Conservation (phyloP, 2,329 filamentous ascomycete genomes). For the Talaromyces verruculosus region DNA sequence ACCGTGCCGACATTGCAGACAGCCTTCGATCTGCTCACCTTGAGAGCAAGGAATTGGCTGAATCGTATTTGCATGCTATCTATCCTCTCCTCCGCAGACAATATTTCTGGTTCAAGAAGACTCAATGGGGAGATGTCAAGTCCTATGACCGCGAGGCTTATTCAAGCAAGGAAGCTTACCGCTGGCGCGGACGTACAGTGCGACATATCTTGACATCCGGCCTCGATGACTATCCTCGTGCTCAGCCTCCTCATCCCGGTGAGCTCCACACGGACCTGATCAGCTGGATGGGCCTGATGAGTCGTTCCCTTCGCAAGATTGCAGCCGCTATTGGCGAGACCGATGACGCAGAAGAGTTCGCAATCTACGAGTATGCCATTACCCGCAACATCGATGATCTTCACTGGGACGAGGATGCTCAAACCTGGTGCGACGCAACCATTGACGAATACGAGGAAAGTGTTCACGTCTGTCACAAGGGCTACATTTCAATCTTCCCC, state of each 20-base stretch:
- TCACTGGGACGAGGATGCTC: slow-evolving; percentile 80
- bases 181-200: slow-evolving; percentile 88
- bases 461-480: slow-evolving; percentile 87
- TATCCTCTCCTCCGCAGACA: slow-evolving; percentile 87
- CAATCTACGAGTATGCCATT: slow-evolving; percentile 72
- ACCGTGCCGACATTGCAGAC: slow-evolving; percentile 36
- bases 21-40: slow-evolving; percentile 63
- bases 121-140: slow-evolving; percentile 85
- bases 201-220: slow-evolving; percentile 89
- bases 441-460: slow-evolving; percentile 95
- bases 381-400: slow-evolving; percentile 84
- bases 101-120: slow-evolving; percentile 92
- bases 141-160: slow-evolving; percentile 87
- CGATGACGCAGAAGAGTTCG: slow-evolving; percentile 74
- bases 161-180: slow-evolving; percentile 87
- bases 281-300: slow-evolving; percentile 97
- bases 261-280: slow-evolving; percentile 95
- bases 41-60: slow-evolving; percentile 65
- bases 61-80: slow-evolving; percentile 70
- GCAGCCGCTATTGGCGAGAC: slow-evolving; percentile 70
- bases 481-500: slow-evolving; percentile 90
- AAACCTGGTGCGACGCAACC: slow-evolving; percentile 90
- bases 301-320: slow-evolving; percentile 77
- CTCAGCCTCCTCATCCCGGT: slow-evolving; percentile 89
- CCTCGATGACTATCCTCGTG: slow-evolving; percentile 91